Evolutionary conservation across 2,329 filamentous ascomycete genomes (phyloP).

Genomic region (Neonectria faginata): DNA sequence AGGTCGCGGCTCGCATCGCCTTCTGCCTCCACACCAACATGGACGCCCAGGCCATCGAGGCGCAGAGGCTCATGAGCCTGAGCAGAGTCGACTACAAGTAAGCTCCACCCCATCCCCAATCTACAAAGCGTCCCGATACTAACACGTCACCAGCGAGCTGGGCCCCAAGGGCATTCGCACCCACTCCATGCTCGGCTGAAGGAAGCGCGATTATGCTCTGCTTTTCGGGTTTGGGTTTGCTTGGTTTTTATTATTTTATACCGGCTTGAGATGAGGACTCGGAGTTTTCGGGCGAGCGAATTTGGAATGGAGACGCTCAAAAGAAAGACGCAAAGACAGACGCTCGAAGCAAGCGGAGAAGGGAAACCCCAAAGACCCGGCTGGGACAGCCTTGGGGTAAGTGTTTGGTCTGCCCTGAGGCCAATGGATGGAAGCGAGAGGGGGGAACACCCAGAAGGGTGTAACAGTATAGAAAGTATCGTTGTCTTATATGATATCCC

Average conservation of each 20-base stretch:
- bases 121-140: constrained; percentile 18
- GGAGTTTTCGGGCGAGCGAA: constrained; percentile 41
- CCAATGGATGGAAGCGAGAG: constrained; percentile 4
- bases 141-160: constrained; percentile 57
- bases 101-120: constrained; percentile 45
- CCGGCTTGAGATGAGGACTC: constrained; percentile 31
- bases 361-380: constrained; percentile 20
- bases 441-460: constrained; percentile 21
- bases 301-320: constrained; percentile 31
- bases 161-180: constrained; percentile 66
- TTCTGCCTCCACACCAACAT: constrained; percentile 69
- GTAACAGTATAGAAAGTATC: constrained; percentile 42
- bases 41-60: constrained; percentile 63
- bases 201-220: neutral
- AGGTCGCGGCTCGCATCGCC: constrained; percentile 78
- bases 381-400: constrained; percentile 1
- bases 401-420: neutral
- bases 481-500: constrained; percentile 35
- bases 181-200: constrained; percentile 64
- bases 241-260: constrained; percentile 18
- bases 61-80: constrained; percentile 67
- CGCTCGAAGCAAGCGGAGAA: constrained; percentile 20
- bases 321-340: constrained; percentile 10
- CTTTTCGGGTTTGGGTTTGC: constrained; percentile 28
- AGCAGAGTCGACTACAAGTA: constrained; percentile 72